Evolutionary conservation across 2,329 filamentous ascomycete genomes (phyloP), one percentile per base, ranked within the genome.

Genomic region (Daldinia eschscholtzii): DNA sequence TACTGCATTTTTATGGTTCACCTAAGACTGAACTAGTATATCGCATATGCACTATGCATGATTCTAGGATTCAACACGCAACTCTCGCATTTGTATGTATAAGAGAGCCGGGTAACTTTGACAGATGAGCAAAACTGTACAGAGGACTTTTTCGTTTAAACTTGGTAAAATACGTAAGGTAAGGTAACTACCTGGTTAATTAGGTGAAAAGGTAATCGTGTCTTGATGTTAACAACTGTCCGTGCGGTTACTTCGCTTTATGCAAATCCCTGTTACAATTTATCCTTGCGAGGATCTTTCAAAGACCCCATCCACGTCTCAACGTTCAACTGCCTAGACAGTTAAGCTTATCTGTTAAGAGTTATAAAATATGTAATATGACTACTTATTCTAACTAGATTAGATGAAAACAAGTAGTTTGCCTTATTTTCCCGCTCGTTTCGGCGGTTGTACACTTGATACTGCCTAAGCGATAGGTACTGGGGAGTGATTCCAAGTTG

Each of bases 261-360:
- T 50, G 13, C 15, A 50, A 13, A 50, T 5, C 26, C 46, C 26
- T 50, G 46, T 4, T 50, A 7, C 46, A 30, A 50, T 30, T 2
- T 30, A 50, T 50, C 46, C 46, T 33, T 50, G 46, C 28, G 46
- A 50, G 26, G 46, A 50, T 50, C 46, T 30, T n/a, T 50, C 6
- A 7, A n/a, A 50, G 35, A 39, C 13, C 15, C 26, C n/a, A 30
- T 50, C 30, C 46, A 30, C 18, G 12, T 50, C 28, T 30, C 26
- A 7, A n/a, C 26, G n/a, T 26, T 9, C 4, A 48, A 13, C 9
- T 15, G 13, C 12, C 13, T 50, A 48, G 2, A 12, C 12, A 50
- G 26, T 30, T 50, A 12, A 50, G 46, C 26, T 50, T 33, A 50
- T 50, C 26, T 48, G 26, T 30, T 48, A 15, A 12, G 44, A 15